Base-by-base conservation (phyloP, 257 asterid species). In the Solanum medicagineum region DNA sequence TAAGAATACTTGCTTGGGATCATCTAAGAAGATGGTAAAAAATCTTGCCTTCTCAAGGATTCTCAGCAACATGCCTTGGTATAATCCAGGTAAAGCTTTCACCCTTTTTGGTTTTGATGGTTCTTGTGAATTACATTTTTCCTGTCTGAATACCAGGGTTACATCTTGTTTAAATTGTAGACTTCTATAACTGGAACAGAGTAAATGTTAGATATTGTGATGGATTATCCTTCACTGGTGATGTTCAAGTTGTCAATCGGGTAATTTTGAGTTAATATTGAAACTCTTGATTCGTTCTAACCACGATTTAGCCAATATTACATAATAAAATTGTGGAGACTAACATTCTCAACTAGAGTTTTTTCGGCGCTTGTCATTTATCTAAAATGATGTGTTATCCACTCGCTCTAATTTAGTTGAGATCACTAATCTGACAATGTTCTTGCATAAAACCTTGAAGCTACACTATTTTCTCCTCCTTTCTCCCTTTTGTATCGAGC, bases 201-300 rank as follows among this genome's bases (percentile, higher is more conserved):
- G 85, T 96, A 77, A 93, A 91, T 89, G 92, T 96, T 84, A 90
- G 96, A 86, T 94, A 96, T 70, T 94, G 98, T 55, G 99, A 96
- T 74, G 99, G 99, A 55, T 89, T 97, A 59, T 96, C 99, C 11
- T 96, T 92, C 85, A 96, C 98, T 0, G 98, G 99, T 82, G 98
- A 96, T 77, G 84, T 91, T 19, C 97, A 92, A 87, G 94, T 91
- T 22, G 98, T 93, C 12, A 86, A 96, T 91, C 97, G 91, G 45
- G 99, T 96, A 88, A 68, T 81, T 36, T 26, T 14, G 7, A 55
- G 19, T 12, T 36, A 20, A n/a, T 22, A 19, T 40, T 47, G 14
- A 54, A 14, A 16, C 63, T 51, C 2, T 47, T 47, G n/a, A 74
- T n/a, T 22, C 2, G 59, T 74, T 42, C 81, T 45, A 74, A 13